Percentiles rank a stretch among this genome's conserved stretches.
These are phyloP conservation scores for Spizellomyces punctatus DNA, from an alignment of 192 early-diverging fungal genomes.

Conservation along the genomic window DNA sequence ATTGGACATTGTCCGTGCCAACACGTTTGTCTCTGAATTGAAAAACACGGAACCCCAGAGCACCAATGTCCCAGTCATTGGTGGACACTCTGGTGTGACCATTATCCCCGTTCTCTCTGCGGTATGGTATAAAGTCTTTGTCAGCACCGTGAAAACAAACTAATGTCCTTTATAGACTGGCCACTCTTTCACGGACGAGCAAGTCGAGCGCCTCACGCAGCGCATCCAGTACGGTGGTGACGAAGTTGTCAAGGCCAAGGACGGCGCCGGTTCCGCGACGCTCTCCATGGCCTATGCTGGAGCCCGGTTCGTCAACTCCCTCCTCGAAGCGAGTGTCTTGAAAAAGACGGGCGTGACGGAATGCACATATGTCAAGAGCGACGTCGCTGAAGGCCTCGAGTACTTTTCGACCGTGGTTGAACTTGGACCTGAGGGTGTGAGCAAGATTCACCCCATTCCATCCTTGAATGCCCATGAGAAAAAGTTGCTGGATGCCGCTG, in stretches of 20 bases:
- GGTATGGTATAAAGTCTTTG: slow-evolving; percentile 30
- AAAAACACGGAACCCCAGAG: slow-evolving; percentile 45
- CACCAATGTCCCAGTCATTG: slow-evolving; percentile 58
- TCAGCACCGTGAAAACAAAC: neutral
- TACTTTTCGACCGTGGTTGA: slow-evolving; percentile 67
- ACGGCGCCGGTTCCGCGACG: slow-evolving; percentile 62
- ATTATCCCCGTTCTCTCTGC: slow-evolving; percentile 63
- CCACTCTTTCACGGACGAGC: slow-evolving; percentile 53
- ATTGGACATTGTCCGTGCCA: slow-evolving; percentile 64
- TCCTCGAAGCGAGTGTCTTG: slow-evolving; percentile 50
- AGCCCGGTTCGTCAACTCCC: slow-evolving; percentile 57
- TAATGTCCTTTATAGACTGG: slow-evolving; percentile 30
- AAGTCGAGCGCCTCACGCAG: slow-evolving; percentile 58
- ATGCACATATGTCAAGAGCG: slow-evolving; percentile 59
- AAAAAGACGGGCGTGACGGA: slow-evolving; percentile 63
- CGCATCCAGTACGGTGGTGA: slow-evolving; percentile 71
- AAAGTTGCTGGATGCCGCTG: slow-evolving; percentile 54
- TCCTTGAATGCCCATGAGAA: slow-evolving; percentile 54
- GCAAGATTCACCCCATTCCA: slow-evolving; percentile 58
- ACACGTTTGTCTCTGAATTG: slow-evolving; percentile 57
- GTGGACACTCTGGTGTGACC: slow-evolving; percentile 71
- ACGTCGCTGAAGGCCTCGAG: slow-evolving; percentile 47
- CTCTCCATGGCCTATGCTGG: slow-evolving; percentile 69
- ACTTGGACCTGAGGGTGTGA: slow-evolving; percentile 58
- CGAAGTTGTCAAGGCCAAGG: slow-evolving; percentile 72